Conservation (phyloP, 805 yeast genomes). For the Lipomyces spencermartinsiae region DNA sequence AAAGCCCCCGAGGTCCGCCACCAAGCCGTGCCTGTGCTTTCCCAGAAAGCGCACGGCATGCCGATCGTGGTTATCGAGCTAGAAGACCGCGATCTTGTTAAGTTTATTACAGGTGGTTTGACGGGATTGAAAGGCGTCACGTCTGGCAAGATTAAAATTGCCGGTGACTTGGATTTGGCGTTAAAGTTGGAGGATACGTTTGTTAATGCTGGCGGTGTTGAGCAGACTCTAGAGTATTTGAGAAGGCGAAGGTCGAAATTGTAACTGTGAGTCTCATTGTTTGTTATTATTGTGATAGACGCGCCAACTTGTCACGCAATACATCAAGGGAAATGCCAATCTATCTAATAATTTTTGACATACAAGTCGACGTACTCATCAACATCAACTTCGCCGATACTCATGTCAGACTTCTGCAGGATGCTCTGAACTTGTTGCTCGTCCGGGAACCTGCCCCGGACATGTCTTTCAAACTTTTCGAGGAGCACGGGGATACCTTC, state of each 20-base stretch:
- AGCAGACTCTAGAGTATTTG: constrained; percentile 27
- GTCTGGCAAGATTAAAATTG: constrained; percentile 31
- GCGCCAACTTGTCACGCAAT: neutral
- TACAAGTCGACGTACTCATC: constrained; percentile 57
- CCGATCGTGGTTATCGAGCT: constrained; percentile 32
- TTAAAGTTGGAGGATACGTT: constrained; percentile 30
- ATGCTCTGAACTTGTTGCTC: constrained; percentile 52
- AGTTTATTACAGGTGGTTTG: constrained; percentile 30
- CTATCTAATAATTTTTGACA: constrained; percentile 41
- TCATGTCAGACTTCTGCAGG: constrained; percentile 45
- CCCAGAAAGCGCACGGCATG: constrained; percentile 7
- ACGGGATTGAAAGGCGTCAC: constrained; percentile 35
- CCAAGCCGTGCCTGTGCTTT: constrained; percentile 25
- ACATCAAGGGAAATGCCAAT: neutral
- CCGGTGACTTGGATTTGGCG: constrained; percentile 38
- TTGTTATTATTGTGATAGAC: neutral
- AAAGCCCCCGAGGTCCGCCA: constrained; percentile 23
- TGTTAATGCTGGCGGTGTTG: constrained; percentile 28
- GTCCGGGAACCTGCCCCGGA: constrained; percentile 53
- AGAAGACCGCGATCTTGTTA: constrained; percentile 31
- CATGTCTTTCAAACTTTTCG: constrained; percentile 59
- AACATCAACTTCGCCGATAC: constrained; percentile 53
- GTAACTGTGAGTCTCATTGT: neutral
- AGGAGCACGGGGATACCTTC: constrained; percentile 64
- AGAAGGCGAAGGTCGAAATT: constrained; percentile 13